These are phyloP conservation scores for Selenicereus undatus DNA, from an alignment of 148 eudicot species.

Conservation along the genomic window DNA sequence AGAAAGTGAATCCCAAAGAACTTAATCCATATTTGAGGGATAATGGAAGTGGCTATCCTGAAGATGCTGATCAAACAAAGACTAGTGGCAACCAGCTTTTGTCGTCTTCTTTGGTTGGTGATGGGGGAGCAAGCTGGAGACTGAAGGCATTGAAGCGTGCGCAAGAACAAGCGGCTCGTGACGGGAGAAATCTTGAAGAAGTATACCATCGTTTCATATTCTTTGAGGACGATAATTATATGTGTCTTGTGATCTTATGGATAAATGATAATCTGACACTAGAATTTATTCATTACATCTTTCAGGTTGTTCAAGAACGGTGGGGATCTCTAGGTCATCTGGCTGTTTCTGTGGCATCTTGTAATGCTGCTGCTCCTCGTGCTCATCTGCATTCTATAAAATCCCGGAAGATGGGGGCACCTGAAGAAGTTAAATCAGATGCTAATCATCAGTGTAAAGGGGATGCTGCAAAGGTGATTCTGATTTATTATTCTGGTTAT, in stretches of 20 bases:
- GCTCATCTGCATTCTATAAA: slow-evolving; percentile 86
- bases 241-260: background rate
- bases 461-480: slow-evolving; percentile 46
- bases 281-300: slow-evolving; percentile 8
- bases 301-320: slow-evolving; percentile 86
- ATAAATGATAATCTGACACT: background rate
- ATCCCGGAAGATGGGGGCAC: slow-evolving; percentile 50
- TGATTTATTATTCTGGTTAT: background rate
- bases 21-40: slow-evolving; percentile 72
- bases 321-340: slow-evolving; percentile 91
- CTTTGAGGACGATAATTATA: background rate
- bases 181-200: slow-evolving; percentile 68
- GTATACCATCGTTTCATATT: slow-evolving; percentile 32
- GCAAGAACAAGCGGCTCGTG: slow-evolving; percentile 88
- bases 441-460: slow-evolving; percentile 34
- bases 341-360: slow-evolving; percentile 80
- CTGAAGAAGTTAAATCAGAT: slow-evolving; percentile 37
- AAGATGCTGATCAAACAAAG: slow-evolving; percentile 46
- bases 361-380: slow-evolving; percentile 75
- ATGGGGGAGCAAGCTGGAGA: slow-evolving; percentile 99
- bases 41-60: slow-evolving; percentile 78
- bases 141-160: slow-evolving; percentile 91
- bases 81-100: slow-evolving; percentile 34
- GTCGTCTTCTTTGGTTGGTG: slow-evolving; percentile 75
- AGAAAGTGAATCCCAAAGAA: slow-evolving; percentile 67